Conservation (phyloP, 768 basidiomycete genomes). For the Suillus spraguei region DNA sequence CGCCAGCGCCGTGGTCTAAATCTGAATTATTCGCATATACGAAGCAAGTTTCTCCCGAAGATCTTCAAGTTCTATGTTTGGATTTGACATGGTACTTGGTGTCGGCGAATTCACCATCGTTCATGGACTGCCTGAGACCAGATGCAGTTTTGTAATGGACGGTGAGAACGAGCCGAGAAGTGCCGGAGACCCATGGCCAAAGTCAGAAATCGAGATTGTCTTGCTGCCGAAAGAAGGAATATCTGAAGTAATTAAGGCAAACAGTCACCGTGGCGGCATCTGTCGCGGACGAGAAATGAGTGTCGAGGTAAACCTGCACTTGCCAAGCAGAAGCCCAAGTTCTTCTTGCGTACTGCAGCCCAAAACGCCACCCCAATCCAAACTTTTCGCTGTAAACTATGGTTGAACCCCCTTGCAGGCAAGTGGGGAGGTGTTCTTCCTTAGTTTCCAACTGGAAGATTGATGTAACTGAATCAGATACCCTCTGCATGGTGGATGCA, state of each 20-base stretch:
- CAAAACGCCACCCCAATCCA: slow-evolving; percentile 33
- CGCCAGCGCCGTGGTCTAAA: neutral
- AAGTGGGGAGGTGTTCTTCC: slow-evolving; percentile 22
- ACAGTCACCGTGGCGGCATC: slow-evolving; percentile 21
- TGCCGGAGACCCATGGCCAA: slow-evolving; percentile 28
- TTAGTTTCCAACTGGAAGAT: slow-evolving; percentile 27
- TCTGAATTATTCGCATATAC: slow-evolving; percentile 24
- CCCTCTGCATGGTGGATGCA: slow-evolving; percentile 21
- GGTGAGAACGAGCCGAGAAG: slow-evolving; percentile 28
- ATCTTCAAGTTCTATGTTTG: slow-evolving; percentile 13
- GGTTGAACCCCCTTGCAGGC: slow-evolving; percentile 11
- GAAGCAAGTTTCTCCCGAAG: slow-evolving; percentile 24
- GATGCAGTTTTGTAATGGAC: slow-evolving; percentile 15
- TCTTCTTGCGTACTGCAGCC: slow-evolving; percentile 19
- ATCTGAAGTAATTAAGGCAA: slow-evolving; percentile 15
- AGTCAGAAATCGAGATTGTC: slow-evolving; percentile 22
- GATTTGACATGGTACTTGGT: slow-evolving; percentile 34
- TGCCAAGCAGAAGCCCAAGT: neutral
- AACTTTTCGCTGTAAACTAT: slow-evolving; percentile 28
- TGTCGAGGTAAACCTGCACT: slow-evolving; percentile 6
- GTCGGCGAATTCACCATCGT: slow-evolving; percentile 28
- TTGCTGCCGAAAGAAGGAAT: slow-evolving; percentile 16
- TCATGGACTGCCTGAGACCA: slow-evolving; percentile 28
- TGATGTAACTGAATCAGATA: slow-evolving; percentile 27
- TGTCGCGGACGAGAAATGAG: slow-evolving; percentile 22